These are phyloP conservation scores for Thinopyrum elongatum DNA, from an alignment of 176 grass and related monocot genomes.

Conservation along the genomic window DNA sequence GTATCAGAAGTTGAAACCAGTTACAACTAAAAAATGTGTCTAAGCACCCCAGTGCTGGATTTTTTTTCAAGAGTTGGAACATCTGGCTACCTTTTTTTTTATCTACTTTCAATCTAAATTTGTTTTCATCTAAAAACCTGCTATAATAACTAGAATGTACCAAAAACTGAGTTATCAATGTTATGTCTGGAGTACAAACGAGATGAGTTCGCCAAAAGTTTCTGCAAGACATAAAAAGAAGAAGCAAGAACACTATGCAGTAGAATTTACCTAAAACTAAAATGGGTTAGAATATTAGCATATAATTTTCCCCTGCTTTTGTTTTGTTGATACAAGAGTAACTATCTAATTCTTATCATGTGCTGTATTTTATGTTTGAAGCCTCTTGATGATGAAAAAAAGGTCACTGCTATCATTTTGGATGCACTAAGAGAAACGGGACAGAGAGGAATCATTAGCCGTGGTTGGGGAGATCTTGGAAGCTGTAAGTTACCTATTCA, in stretches of 20 bases:
- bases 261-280: neutral
- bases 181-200: neutral
- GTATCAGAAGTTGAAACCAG: neutral
- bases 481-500: slow-evolving; percentile 59
- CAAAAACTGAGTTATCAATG: neutral
- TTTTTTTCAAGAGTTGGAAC: neutral
- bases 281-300: neutral
- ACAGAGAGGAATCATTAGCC: slow-evolving; percentile 91
- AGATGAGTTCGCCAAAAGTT: neutral
- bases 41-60: neutral
- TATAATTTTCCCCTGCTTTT: neutral
- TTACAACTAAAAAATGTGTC: neutral
- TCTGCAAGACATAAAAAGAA: neutral
- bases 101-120: neutral
- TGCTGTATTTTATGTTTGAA: slow-evolving; percentile 42
- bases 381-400: slow-evolving; percentile 97
- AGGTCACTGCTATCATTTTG: slow-evolving; percentile 76
- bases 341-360: slow-evolving; percentile 31
- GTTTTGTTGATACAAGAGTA: neutral
- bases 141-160: neutral
- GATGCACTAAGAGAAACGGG: slow-evolving; percentile 87
- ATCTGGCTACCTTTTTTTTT: neutral
- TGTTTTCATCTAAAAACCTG: neutral
- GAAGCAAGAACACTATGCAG: neutral
- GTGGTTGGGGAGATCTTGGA: slow-evolving; percentile 96